Evolutionary conservation across 768 basidiomycete genomes (phyloP).

Genomic region (Termitomyces sp.): DNA sequence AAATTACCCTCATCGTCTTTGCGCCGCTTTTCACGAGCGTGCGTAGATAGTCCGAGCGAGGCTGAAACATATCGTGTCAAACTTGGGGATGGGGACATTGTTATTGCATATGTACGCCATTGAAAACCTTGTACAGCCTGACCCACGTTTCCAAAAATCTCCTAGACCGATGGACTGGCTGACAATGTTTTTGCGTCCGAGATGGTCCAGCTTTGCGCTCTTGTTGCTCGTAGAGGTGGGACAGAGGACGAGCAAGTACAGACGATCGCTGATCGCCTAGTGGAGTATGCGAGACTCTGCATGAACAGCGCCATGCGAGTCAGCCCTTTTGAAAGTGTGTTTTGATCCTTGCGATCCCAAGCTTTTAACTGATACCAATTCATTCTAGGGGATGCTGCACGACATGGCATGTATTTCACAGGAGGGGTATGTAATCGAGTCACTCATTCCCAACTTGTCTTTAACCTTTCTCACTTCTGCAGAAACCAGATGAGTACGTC

Average conservation of each 20-base stretch:
- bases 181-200: slow-evolving; percentile 68
- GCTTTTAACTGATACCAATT: background rate
- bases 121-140: background rate
- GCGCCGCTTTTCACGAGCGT: slow-evolving; percentile 41
- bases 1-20: slow-evolving; percentile 41
- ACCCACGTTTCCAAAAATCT: background rate
- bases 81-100: slow-evolving; percentile 45
- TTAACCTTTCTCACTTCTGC: slow-evolving; percentile 8
- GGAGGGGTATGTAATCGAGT: slow-evolving; percentile 60
- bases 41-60: slow-evolving; percentile 45
- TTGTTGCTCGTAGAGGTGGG: slow-evolving; percentile 51
- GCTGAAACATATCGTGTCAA: slow-evolving; percentile 39
- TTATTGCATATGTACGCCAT: slow-evolving; percentile 39
- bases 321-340: slow-evolving; percentile 73
- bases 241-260: slow-evolving; percentile 61
- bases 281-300: slow-evolving; percentile 61
- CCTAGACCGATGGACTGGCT: slow-evolving; percentile 48
- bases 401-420: slow-evolving; percentile 57
- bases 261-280: slow-evolving; percentile 64
- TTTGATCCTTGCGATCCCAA: background rate
- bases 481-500: slow-evolving; percentile 82
- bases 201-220: slow-evolving; percentile 61
- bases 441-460: slow-evolving; percentile 6
- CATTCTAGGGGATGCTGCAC: slow-evolving; percentile 51
- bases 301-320: slow-evolving; percentile 61